phyloP scores from a whole-genome alignment of 2,329 filamentous ascomycete species.

The Allantophomopsis cytisporea region DNA sequence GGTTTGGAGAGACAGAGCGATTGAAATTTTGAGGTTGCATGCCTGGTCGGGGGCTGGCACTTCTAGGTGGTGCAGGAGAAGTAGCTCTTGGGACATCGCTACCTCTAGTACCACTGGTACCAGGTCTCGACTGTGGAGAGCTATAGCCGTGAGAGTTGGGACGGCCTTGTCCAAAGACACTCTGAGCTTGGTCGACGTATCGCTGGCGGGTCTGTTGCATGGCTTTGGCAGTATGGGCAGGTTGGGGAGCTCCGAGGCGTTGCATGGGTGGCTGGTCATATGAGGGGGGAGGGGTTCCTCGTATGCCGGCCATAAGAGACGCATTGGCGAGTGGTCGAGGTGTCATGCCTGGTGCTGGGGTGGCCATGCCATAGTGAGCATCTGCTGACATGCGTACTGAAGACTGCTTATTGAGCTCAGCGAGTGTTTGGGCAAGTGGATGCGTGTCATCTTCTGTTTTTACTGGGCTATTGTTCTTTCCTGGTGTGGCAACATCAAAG shows the following conservation, averaged over 20 bases:
- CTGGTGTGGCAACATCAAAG: constrained; percentile 77
- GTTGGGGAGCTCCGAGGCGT: constrained; percentile 75
- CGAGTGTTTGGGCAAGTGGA: constrained; percentile 83
- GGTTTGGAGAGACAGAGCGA: constrained; percentile 48
- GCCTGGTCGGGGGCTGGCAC: constrained; percentile 46
- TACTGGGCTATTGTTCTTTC: constrained; percentile 33
- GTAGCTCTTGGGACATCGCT: constrained; percentile 43
- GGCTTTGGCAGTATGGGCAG: constrained; percentile 81
- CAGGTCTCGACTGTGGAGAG: constrained; percentile 35
- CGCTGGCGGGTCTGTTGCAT: constrained; percentile 94
- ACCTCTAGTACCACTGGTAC: constrained; percentile 42
- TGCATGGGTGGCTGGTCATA: constrained; percentile 66
- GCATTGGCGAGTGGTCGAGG: constrained; percentile 23
- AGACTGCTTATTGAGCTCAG: constrained; percentile 85
- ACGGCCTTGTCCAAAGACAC: constrained; percentile 45
- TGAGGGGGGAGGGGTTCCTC: constrained; percentile 73
- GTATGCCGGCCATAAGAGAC: constrained; percentile 38
- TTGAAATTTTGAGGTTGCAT: constrained; percentile 29
- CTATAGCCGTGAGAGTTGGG: constrained; percentile 16
- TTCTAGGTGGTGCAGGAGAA: constrained; percentile 57
- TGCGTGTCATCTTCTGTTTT: constrained; percentile 53
- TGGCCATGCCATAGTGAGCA: constrained; percentile 84
- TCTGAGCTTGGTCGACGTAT: constrained; percentile 71
- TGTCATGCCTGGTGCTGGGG: constrained; percentile 49
- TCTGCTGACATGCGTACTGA: constrained; percentile 85